A percentile compares a stretch with the other conserved stretches of the same genome.
phyloP scores from a whole-genome alignment of 129 eudicot species.

The Flaveria ramosissima region DNA sequence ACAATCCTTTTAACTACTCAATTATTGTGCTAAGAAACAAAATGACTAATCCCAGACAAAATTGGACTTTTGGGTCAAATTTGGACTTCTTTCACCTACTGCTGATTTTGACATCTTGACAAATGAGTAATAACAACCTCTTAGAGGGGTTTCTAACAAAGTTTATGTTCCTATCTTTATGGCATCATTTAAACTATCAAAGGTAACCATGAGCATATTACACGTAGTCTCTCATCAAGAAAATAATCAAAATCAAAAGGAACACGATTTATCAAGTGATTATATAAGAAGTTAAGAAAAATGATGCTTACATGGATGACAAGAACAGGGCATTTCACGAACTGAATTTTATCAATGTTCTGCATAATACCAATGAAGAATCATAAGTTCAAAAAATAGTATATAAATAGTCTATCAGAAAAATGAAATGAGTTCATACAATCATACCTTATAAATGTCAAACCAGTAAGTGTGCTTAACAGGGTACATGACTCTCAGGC shows the following conservation, averaged over 20 bases:
- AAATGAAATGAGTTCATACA: conserved; percentile 28
- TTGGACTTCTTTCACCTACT: conserved; percentile 21
- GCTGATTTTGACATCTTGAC: conserved; percentile 30
- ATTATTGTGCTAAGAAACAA: conserved; percentile 1
- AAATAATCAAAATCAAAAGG: neutral
- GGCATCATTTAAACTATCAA: neutral
- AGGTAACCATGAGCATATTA: neutral
- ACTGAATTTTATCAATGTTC: conserved; percentile 69
- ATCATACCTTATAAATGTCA: conserved; percentile 75
- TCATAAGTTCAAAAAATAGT: conserved; percentile 1
- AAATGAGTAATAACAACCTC: neutral
- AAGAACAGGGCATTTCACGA: conserved; percentile 64
- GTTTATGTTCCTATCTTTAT: neutral
- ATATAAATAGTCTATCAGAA: conserved; percentile 1
- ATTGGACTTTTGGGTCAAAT: conserved; percentile 15
- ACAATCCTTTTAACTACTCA: neutral
- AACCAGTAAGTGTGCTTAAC: conserved; percentile 88
- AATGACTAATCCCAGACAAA: conserved; percentile 16
- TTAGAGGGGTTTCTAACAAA: conserved; percentile 3
- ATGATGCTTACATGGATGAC: conserved; percentile 63
- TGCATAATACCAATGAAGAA: conserved; percentile 36
- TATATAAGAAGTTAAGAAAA: neutral
- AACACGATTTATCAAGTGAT: neutral
- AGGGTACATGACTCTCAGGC: conserved; percentile 82
- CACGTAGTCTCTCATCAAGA: neutral